Evolutionary conservation across 176 grass and related monocot genomes (phyloP), one percentile per base, ranked within the genome.

Genomic region (Hordeum marinum): DNA sequence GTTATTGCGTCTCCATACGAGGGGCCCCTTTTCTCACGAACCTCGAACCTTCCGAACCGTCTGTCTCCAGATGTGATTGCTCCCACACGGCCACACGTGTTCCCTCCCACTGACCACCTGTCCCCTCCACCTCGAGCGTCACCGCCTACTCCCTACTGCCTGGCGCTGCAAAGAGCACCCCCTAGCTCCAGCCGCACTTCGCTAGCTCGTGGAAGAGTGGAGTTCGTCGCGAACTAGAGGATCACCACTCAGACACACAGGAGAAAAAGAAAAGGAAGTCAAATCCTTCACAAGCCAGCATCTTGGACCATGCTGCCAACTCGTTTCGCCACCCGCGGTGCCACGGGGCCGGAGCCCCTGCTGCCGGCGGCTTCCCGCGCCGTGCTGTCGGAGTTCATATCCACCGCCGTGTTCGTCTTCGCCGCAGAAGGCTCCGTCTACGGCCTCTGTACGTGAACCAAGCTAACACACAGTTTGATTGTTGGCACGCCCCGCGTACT

Each of bases 341-440:
- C 83, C 26, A 18, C 54, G 20, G 76, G 36, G 34, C 25, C 27
- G 67, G 92, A 88, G 23, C 81, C 88, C 67, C 27, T 92, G 34
- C 77, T 89, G 41, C 67, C 81, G 34, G 87, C 78, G 36, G 83
- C 90, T 76, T 83, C 88, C 26, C 94, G 90, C 42, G 92, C 92
- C 10, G 90, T 85, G 8, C 81, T 91, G 42, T 89, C 95, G 42
- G 95, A 97, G 88, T 88, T 97, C 87, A n/a, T 97, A 27, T 90
- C 86, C 78, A 94, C 95, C 27, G 92, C 86, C 25, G 78, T 97
- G 10, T 97, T 94, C 85, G 95, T 97, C 63, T 94, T 97, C 87
- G 92, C 88, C 54, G 86, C 90, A 18, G 92, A 97, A 69, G 95
- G 95, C 76, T 94, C 95, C 79, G 82, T 92, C 62, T 89, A 89